These are phyloP conservation scores for Corynascus novoguineensis DNA, from an alignment of 495 filamentous ascomycete species.

Conservation along the genomic window DNA sequence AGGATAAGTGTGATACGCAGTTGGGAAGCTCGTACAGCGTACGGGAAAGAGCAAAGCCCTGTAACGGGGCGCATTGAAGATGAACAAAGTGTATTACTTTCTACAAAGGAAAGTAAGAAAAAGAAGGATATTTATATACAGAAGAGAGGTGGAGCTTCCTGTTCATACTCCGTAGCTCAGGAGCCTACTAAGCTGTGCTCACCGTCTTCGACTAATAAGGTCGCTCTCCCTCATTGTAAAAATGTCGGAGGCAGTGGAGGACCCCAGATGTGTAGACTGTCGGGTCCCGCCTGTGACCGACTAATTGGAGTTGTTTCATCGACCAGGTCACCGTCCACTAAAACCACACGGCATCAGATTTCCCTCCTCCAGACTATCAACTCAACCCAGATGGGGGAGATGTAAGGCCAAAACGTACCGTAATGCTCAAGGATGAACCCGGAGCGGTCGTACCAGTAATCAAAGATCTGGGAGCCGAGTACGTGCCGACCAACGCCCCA, in stretches of 20 bases:
- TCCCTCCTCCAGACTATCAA: neutral
- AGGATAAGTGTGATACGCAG: no score
- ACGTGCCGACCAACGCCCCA: conserved; percentile 67
- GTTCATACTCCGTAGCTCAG: no score
- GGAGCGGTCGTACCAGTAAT: conserved; percentile 48
- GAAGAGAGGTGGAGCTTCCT: no score
- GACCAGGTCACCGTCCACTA: neutral
- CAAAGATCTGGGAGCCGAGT: conserved; percentile 55
- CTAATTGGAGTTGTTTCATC: neutral
- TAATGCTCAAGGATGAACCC: conserved; percentile 1
- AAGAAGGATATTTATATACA: no score
- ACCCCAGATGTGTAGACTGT: conserved; percentile 2
- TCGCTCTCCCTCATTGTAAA: neutral
- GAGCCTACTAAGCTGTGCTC: no score
- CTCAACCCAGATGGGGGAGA: no score
- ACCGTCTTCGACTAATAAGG: no score
- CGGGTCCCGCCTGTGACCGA: neutral
- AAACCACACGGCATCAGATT: neutral
- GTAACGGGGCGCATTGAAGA: no score
- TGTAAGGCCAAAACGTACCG: neutral
- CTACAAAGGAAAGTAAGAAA: no score
- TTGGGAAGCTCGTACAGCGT: no score
- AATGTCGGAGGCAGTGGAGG: neutral
- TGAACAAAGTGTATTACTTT: no score
- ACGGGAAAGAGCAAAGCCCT: no score